Percentiles rank a stretch among this genome's conserved stretches.
These are phyloP conservation scores for Polychaeton citri DNA, from an alignment of 2,329 filamentous ascomycete genomes.

Conservation along the genomic window DNA sequence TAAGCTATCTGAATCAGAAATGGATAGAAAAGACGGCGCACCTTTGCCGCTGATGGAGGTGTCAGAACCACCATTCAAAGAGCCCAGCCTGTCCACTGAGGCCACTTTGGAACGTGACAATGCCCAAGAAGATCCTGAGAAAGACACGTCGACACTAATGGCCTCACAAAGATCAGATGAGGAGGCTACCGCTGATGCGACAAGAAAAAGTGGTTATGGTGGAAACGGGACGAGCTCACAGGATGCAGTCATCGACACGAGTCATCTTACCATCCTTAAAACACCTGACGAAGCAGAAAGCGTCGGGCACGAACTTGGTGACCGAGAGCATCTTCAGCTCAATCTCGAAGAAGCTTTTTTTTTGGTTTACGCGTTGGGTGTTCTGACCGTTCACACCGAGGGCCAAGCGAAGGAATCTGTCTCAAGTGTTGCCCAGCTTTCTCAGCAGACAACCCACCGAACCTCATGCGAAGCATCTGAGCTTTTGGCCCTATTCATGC, in stretches of 20 bases:
- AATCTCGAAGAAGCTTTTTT: conserved; percentile 88
- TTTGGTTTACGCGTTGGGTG: conserved; percentile 66
- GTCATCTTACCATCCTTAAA: not conserved
- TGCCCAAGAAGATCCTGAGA: not conserved
- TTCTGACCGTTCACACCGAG: conserved; percentile 46
- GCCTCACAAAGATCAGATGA: too few relatives aligned
- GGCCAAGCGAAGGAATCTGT: conserved; percentile 17
- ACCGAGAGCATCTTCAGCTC: conserved; percentile 79
- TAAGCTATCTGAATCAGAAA: too few relatives aligned
- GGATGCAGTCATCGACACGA: conserved; percentile 1
- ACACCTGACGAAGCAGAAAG: conserved; percentile 4
- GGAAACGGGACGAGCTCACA: not conserved
- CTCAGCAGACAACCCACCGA: conserved; percentile 5
- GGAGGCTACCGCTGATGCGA: too few relatives aligned
- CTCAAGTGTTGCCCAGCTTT: conserved; percentile 9
- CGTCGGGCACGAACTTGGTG: conserved; percentile 24
- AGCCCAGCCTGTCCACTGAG: not conserved
- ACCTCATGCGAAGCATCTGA: not conserved
- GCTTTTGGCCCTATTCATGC: conserved; percentile 45
- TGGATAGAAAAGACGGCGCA: too few relatives aligned
- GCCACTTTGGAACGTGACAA: not conserved
- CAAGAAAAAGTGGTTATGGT: not conserved
- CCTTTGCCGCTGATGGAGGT: not conserved
- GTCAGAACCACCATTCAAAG: not conserved
- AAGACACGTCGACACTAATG: too few relatives aligned